These are phyloP conservation scores for Crucihimalaya himalaica DNA, from an alignment of 345 rosid genomes.

Conservation along the genomic window DNA sequence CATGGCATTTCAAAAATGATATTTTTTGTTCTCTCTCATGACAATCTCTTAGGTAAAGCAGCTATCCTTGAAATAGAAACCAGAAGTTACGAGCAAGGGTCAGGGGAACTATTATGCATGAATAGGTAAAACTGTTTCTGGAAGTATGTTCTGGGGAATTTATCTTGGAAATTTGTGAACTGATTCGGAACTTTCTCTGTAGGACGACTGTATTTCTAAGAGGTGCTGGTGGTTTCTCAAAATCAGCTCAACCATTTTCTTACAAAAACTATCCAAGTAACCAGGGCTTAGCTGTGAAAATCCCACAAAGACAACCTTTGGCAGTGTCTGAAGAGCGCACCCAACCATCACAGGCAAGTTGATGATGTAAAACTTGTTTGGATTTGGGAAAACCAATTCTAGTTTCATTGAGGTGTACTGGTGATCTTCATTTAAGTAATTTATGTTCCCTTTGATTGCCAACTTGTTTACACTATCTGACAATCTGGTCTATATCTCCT, in stretches of 20 bases:
- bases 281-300: slow-evolving; percentile 60
- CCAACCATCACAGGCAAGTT: slow-evolving; percentile 83
- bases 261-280: slow-evolving; percentile 67
- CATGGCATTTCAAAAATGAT: slow-evolving; percentile 2
- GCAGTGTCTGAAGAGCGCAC: slow-evolving; percentile 67
- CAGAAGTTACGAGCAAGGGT: slow-evolving; percentile 65
- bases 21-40: background rate
- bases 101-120: slow-evolving; percentile 76
- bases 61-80: slow-evolving; percentile 81
- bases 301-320: slow-evolving; percentile 66
- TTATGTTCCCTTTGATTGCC: slow-evolving; percentile 8
- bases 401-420: background rate
- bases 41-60: slow-evolving; percentile 68
- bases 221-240: slow-evolving; percentile 96
- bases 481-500: slow-evolving; percentile 25
- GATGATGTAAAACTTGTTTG: background rate
- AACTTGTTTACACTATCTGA: slow-evolving; percentile 12
- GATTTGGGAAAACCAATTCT: background rate
- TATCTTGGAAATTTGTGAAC: background rate
- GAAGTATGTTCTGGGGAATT: slow-evolving; percentile 2
- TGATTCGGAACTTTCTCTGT: slow-evolving; percentile 32
- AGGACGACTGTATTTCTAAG: slow-evolving; percentile 67
- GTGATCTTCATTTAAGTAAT: background rate
- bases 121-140: slow-evolving; percentile 54
- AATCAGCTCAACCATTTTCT: slow-evolving; percentile 65